Percentiles rank a stretch among this genome's conserved stretches.
Conservation (phyloP, 495 filamentous ascomycete species). For the Aspergillus bridgeri region DNA sequence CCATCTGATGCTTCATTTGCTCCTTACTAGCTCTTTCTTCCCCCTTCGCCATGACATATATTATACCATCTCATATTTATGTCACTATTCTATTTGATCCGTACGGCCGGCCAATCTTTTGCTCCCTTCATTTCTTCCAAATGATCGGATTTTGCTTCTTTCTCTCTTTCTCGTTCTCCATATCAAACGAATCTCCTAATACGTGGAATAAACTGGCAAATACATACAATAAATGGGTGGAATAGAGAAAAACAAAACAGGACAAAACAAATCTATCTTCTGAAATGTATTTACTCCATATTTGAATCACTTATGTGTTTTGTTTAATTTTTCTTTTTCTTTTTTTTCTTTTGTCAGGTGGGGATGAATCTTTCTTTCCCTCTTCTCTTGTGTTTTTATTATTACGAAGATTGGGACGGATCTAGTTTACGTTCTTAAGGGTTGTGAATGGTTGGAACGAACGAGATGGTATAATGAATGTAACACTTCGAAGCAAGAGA, state of each 20-base stretch:
- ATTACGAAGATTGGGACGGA: neutral
- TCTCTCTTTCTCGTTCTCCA: neutral
- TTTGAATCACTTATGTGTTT: too few species aligned
- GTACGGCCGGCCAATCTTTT: neutral
- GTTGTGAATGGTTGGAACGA: neutral
- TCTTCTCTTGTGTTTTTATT: neutral
- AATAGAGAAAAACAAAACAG: neutral
- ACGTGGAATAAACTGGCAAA: neutral
- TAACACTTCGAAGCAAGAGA: neutral
- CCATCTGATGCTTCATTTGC: neutral
- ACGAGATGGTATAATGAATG: neutral
- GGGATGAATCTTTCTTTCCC: too few species aligned
- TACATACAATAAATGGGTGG: neutral
- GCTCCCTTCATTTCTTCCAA: too few species aligned
- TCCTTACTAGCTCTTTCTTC: neutral
- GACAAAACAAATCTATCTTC: neutral
- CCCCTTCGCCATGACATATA: neutral
- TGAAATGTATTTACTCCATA: too few species aligned
- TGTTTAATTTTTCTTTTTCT: too few species aligned
- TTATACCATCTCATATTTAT: neutral
- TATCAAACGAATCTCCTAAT: neutral
- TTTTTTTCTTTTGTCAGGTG: too few species aligned
- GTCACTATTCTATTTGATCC: too few species aligned
- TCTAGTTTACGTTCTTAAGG: neutral
- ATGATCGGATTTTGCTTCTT: neutral